These are phyloP conservation scores for Medicago lupulina DNA, from an alignment of 306 rosid species.

Conservation along the genomic window DNA sequence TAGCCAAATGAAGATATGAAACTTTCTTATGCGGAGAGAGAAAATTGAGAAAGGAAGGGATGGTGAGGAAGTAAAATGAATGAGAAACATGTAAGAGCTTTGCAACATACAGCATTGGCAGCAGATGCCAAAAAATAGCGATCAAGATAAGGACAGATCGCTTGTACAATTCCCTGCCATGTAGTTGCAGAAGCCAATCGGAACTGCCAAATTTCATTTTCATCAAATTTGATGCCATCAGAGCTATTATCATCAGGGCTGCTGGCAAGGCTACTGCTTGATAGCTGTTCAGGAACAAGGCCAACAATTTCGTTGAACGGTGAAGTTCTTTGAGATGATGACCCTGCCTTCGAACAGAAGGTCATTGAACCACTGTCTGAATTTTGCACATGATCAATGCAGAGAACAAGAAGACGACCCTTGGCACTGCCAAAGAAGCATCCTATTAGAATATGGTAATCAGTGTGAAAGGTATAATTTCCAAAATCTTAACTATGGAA, in stretches of 20 bases:
- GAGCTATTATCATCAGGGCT: slow-evolving; percentile 85
- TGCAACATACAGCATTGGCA: slow-evolving; percentile 77
- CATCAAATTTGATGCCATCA: slow-evolving; percentile 88
- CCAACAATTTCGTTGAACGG: slow-evolving; percentile 81
- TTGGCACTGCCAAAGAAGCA: slow-evolving; percentile 66
- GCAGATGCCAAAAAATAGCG: slow-evolving; percentile 93
- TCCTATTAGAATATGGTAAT: slow-evolving; percentile 49
- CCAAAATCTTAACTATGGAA: slow-evolving; percentile 20
- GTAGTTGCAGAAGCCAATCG: slow-evolving; percentile 63
- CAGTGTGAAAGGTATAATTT: slow-evolving; percentile 28
- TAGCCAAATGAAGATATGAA: slow-evolving; percentile 26
- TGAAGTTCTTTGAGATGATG: slow-evolving; percentile 75
- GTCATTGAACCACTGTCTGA: slow-evolving; percentile 95
- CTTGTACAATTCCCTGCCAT: slow-evolving; percentile 83
- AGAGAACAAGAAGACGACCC: slow-evolving; percentile 89
- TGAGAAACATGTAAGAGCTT: slow-evolving; percentile 19
- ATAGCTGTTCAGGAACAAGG: slow-evolving; percentile 77
- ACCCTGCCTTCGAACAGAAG: slow-evolving; percentile 75
- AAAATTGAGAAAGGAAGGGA: slow-evolving; percentile 25
- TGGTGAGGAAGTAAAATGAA: slow-evolving; percentile 14
- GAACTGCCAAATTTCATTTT: slow-evolving; percentile 90
- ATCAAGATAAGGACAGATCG: slow-evolving; percentile 90
- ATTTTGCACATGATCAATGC: slow-evolving; percentile 86
- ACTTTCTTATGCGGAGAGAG: slow-evolving; percentile 28
- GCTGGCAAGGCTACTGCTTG: slow-evolving; percentile 86